Evolutionary conservation across 2,329 filamentous ascomycete species (phyloP).

Genomic region (Ophiostoma fasciatum): DNA sequence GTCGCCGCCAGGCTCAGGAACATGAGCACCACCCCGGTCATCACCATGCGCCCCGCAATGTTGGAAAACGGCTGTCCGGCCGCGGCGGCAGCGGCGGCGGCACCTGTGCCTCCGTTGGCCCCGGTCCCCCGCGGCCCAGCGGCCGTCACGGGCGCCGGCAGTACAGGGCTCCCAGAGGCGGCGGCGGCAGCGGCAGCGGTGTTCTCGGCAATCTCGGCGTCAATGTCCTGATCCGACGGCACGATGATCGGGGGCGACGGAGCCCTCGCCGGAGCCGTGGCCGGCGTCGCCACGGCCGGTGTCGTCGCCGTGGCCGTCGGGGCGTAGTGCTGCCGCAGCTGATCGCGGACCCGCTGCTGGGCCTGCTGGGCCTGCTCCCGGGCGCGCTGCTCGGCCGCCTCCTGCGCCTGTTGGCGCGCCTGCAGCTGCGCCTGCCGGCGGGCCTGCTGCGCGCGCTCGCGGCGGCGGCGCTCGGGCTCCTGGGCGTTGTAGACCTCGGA

Average conservation of each 20-base stretch:
- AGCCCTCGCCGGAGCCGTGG: background rate
- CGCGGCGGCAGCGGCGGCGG: conserved; percentile 18
- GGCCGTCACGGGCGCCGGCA: conserved; percentile 15
- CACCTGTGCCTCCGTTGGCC: no score
- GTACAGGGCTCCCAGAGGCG: no score
- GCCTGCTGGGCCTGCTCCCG: background rate
- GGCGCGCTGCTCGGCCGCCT: background rate
- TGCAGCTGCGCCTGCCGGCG: conserved; percentile 16
- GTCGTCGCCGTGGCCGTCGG: conserved; percentile 12
- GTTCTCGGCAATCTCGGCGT: conserved; percentile 39
- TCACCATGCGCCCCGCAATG: conserved; percentile 41
- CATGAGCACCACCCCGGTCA: conserved; percentile 38
- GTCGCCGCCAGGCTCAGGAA: conserved; percentile 45
- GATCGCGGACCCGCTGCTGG: background rate
- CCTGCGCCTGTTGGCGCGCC: background rate
- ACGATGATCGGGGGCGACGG: conserved; percentile 34
- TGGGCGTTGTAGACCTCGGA: conserved; percentile 47
- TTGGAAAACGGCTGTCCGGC: conserved; percentile 31
- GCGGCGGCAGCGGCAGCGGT: conserved; percentile 17
- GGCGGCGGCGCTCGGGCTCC: conserved; percentile 37
- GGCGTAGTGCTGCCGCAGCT: conserved; percentile 16
- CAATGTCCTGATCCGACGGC: conserved; percentile 48
- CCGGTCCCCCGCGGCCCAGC: no score
- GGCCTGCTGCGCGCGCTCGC: conserved; percentile 21
- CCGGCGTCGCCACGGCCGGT: background rate